Conservation (phyloP, 1,284 basidiomycete genomes). For the Trichosporon coremiiforme region DNA sequence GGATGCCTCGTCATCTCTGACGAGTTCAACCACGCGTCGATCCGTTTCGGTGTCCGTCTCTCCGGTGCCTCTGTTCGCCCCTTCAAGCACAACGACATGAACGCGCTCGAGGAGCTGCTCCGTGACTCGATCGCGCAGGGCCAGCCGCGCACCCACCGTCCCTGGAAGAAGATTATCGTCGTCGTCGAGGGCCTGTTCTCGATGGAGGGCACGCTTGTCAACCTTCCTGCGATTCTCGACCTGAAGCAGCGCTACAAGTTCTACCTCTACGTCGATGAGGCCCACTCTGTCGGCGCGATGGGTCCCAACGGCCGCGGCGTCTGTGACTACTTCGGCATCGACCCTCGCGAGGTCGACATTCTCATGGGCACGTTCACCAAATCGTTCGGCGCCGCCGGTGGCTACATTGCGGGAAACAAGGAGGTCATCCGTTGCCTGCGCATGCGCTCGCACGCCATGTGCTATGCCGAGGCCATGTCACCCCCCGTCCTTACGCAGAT, state of each 20-base stretch:
- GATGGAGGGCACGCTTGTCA: slow-evolving; percentile 94
- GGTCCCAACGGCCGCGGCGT: slow-evolving; percentile 93
- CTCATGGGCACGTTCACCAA: slow-evolving; percentile 99
- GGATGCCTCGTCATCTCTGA: slow-evolving; percentile 96
- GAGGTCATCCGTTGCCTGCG: slow-evolving; percentile 78
- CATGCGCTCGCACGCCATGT: slow-evolving; percentile 76
- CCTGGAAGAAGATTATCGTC: slow-evolving; percentile 97
- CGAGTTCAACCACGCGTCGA: slow-evolving; percentile 94
- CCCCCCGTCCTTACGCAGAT: slow-evolving; percentile 91
- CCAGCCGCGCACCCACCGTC: slow-evolving; percentile 93
- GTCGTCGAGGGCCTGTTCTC: slow-evolving; percentile 96
- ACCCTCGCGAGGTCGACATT: slow-evolving; percentile 81
- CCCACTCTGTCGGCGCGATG: slow-evolving; percentile 94
- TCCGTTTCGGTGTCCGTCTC: slow-evolving; percentile 87
- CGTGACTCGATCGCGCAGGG: slow-evolving; percentile 94
- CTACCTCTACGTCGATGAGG: slow-evolving; percentile 94
- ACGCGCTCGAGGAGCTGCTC: slow-evolving; percentile 75
- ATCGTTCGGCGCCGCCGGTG: slow-evolving; percentile 95
- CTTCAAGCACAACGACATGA: slow-evolving; percentile 98
- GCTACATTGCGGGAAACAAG: slow-evolving; percentile 88
- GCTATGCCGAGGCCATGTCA: slow-evolving; percentile 88
- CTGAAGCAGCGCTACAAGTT: slow-evolving; percentile 99
- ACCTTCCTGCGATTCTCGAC: slow-evolving; percentile 79
- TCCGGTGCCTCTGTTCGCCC: slow-evolving; percentile 86
- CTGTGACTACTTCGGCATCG: slow-evolving; percentile 88